phyloP scores from a whole-genome alignment of 2,329 filamentous ascomycete genomes.

The Acrocalymma vagum region DNA sequence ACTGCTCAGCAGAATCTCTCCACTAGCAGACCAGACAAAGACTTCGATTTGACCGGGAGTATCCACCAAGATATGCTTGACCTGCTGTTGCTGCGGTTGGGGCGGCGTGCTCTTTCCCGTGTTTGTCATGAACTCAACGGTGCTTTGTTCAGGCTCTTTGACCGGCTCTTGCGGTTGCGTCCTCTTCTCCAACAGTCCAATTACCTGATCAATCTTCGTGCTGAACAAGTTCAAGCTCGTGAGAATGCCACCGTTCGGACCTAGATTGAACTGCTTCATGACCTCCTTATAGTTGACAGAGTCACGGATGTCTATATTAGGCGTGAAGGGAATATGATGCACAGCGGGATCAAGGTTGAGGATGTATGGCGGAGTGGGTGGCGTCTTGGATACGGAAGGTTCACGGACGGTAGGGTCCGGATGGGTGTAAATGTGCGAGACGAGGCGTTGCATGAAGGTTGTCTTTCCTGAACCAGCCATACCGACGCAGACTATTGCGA shows the following conservation, averaged over 20 bases:
- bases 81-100: conserved; percentile 60
- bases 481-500: conserved; percentile 90
- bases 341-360: conserved; percentile 98
- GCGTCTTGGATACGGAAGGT: conserved; percentile 37
- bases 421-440: conserved; percentile 86
- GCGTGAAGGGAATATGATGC: conserved; percentile 89
- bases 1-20: conserved; percentile 91
- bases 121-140: conserved; percentile 46
- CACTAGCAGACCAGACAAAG: conserved; percentile 97
- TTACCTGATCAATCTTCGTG: conserved; percentile 96
- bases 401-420: conserved; percentile 57
- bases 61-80: conserved; percentile 87
- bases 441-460: conserved; percentile 99
- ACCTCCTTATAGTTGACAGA: conserved; percentile 99
- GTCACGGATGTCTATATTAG: conserved; percentile 98
- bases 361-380: conserved; percentile 79
- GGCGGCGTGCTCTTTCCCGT: conserved; percentile 36
- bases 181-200: conserved; percentile 88
- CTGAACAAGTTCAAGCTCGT: conserved; percentile 96
- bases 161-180: conserved; percentile 62
- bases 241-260: conserved; percentile 95
- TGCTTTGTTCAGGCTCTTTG: conserved; percentile 37
- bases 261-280: conserved; percentile 98
- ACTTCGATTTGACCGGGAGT: conserved; percentile 98
- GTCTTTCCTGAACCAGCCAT: conserved; percentile 99